These are phyloP conservation scores for Lotus japonicus DNA, from an alignment of 306 rosid species.

Conservation along the genomic window DNA sequence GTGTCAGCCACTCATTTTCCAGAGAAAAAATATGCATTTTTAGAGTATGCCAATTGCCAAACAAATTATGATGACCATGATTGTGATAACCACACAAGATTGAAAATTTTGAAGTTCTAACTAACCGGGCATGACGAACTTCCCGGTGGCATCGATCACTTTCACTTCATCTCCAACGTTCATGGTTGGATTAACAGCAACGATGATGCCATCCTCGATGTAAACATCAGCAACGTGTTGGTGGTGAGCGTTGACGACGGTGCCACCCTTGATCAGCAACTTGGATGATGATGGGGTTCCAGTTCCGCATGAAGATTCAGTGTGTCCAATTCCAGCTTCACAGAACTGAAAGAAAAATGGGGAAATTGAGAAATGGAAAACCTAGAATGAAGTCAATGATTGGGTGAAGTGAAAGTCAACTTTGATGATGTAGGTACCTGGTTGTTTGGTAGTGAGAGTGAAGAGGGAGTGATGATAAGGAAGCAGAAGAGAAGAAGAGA, in stretches of 20 bases:
- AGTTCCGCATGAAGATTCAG: constrained; percentile 37
- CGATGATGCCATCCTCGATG: constrained; percentile 65
- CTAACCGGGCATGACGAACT: constrained; percentile 94
- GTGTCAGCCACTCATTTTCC: no score
- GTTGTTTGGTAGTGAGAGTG: constrained; percentile 31
- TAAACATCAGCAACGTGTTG: constrained; percentile 81
- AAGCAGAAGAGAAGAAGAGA: constrained; percentile 1
- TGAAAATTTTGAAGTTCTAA: no score
- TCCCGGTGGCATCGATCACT: constrained; percentile 87
- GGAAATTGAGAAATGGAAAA: not conserved
- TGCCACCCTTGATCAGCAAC: constrained; percentile 77
- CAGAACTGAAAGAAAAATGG: constrained; percentile 43
- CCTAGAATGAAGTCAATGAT: not conserved
- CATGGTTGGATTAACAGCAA: constrained; percentile 67
- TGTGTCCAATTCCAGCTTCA: constrained; percentile 56
- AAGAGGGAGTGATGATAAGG: constrained; percentile 4
- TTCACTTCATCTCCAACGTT: constrained; percentile 79
- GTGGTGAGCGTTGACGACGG: constrained; percentile 74
- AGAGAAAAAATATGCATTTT: no score
- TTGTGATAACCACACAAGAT: no score
- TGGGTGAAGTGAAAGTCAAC: constrained; percentile 2
- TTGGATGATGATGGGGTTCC: constrained; percentile 38
- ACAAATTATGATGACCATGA: no score
- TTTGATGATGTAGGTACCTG: no score
- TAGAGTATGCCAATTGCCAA: no score